These are phyloP conservation scores for Cantharellus anzutake DNA, from an alignment of 768 basidiomycete genomes.

Conservation along the genomic window DNA sequence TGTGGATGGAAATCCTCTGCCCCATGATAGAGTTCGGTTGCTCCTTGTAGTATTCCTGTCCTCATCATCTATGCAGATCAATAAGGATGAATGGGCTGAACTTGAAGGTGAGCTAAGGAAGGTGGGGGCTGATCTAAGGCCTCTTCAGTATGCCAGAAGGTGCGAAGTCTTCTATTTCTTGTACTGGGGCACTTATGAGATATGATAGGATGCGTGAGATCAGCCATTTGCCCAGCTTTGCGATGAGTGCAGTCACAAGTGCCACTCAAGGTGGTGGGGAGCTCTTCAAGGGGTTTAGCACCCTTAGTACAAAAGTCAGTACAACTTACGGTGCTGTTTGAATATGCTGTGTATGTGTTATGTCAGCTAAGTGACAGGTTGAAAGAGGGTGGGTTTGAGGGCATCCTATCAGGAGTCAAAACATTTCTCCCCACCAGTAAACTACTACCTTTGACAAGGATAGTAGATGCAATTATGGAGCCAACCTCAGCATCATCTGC, in stretches of 20 bases:
- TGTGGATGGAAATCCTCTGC: slow-evolving; percentile 33
- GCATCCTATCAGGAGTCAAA: slow-evolving; percentile 91
- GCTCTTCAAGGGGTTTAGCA: slow-evolving; percentile 85
- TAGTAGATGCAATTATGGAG: slow-evolving; percentile 95
- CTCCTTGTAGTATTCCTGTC: slow-evolving; percentile 93
- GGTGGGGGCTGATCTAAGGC: slow-evolving; percentile 48
- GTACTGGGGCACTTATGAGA: neutral
- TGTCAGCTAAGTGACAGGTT: slow-evolving; percentile 77
- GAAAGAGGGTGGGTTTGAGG: slow-evolving; percentile 92
- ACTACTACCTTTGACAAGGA: slow-evolving; percentile 74
- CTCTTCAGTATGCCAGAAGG: slow-evolving; percentile 83
- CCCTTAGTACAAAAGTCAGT: slow-evolving; percentile 69
- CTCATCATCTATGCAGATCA: slow-evolving; percentile 54
- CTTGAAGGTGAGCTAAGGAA: slow-evolving; percentile 74
- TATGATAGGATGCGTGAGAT: slow-evolving; percentile 56
- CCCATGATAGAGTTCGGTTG: slow-evolving; percentile 79
- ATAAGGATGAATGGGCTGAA: slow-evolving; percentile 77
- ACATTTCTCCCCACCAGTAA: slow-evolving; percentile 95
- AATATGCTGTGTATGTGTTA: neutral
- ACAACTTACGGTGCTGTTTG: neutral
- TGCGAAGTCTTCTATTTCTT: slow-evolving; percentile 8
- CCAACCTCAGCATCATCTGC: slow-evolving; percentile 85
- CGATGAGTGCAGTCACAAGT: slow-evolving; percentile 14
- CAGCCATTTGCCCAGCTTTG: slow-evolving; percentile 70
- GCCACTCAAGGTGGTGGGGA: slow-evolving; percentile 48